Evolutionary conservation across 78 protist species (phyloP), one percentile per base, ranked within the genome.

Genomic region (Emiliania huxleyi): DNA sequence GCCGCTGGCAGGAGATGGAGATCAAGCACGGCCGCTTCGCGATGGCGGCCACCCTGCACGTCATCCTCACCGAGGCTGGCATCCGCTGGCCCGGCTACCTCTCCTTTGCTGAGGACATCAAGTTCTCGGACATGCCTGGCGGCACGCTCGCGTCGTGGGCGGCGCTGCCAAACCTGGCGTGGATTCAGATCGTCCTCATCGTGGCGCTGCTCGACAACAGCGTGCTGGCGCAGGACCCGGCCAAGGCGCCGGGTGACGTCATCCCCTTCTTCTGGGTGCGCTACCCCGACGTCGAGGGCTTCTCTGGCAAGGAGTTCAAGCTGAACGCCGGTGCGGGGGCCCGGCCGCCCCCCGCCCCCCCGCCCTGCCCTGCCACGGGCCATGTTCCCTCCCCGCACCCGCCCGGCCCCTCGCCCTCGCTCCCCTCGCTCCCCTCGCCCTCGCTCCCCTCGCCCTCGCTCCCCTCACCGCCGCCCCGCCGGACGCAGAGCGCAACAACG

Each of bases 401-500:
- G n/a, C n/a, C n/a, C n/a, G n/a, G n/a, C n/a, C n/a, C n/a, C n/a
- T n/a, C n/a, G n/a, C n/a, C n/a, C n/a, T n/a, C n/a, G n/a, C n/a
- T n/a, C n/a, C n/a, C n/a, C n/a, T n/a, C n/a, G n/a, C n/a, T n/a
- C n/a, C n/a, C n/a, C n/a, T n/a, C n/a, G n/a, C n/a, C n/a, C n/a
- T n/a, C n/a, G n/a, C n/a, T n/a, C n/a, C n/a, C n/a, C n/a, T n/a
- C n/a, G n/a, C n/a, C n/a, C n/a, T n/a, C n/a, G n/a, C n/a, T n/a
- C n/a, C n/a, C n/a, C n/a, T n/a, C n/a, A n/a, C n/a, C n/a, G n/a
- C n/a, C n/a, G n/a, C n/a, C n/a, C n/a, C n/a, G n/a, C n/a, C n/a
- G n/a, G n/a, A n/a, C n/a, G n/a, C n/a, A n/a, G 89, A 81, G 89
- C 89, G 52, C 38, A 81, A 81, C 89, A 43, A 81, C 56, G 89